Evolutionary conservation across 1,284 basidiomycete genomes (phyloP).

Genomic region (Coniferiporia weirii): DNA sequence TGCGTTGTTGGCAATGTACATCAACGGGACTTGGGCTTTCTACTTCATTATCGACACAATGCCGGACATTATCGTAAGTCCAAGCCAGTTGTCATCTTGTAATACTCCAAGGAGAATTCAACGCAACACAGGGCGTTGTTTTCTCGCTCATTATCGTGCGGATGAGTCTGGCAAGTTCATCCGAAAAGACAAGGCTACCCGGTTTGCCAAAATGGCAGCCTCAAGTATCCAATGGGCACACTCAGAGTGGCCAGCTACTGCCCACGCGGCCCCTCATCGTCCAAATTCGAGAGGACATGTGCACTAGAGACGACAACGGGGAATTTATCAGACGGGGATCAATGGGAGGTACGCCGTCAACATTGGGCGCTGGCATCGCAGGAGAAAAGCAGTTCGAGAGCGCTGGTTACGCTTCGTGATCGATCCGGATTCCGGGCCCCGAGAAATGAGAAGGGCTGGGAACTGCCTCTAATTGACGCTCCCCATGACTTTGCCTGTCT

Average conservation of each 20-base stretch:
- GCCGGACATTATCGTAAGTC: constrained; percentile 17
- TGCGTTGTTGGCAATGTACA: constrained; percentile 8
- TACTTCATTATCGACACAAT: constrained; percentile 17
- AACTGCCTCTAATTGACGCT: too few species aligned
- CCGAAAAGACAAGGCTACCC: neutral
- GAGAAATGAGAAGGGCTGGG: too few species aligned
- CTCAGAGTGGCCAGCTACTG: neutral
- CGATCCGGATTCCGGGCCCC: too few species aligned
- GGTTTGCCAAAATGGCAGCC: too few species aligned
- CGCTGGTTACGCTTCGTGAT: too few species aligned
- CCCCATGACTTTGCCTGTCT: too few species aligned
- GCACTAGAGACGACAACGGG: neutral
- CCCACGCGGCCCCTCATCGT: neutral
- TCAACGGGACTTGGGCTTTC: constrained; percentile 11
- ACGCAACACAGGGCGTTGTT: constrained; percentile 10
- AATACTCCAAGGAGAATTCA: too few species aligned
- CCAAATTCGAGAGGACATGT: neutral
- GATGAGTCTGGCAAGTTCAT: neutral
- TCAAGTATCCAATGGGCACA: neutral
- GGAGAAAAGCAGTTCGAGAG: too few species aligned
- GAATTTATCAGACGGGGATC: neutral
- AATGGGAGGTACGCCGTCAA: neutral
- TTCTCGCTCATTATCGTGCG: constrained; percentile 18
- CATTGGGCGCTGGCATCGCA: too few species aligned
- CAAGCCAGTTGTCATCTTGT: neutral